These are phyloP conservation scores for Gelatoporia subvermispora DNA, from an alignment of 768 basidiomycete species.

Conservation along the genomic window DNA sequence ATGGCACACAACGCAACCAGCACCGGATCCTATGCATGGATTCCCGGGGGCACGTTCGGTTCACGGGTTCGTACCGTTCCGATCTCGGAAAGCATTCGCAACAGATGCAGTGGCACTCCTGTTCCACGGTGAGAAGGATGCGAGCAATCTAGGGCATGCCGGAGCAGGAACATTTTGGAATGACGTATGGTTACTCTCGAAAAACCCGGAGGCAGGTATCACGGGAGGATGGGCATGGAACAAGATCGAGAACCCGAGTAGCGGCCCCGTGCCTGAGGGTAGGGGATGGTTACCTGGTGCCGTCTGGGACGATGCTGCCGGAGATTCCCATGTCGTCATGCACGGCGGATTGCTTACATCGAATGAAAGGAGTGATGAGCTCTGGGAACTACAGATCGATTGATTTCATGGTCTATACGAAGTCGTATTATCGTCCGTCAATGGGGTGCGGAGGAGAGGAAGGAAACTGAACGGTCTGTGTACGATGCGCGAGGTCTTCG, in stretches of 20 bases:
- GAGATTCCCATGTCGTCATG: constrained; percentile 11
- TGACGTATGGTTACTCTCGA: constrained; percentile 32
- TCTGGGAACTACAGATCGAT: constrained; percentile 35
- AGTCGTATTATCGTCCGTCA: not conserved
- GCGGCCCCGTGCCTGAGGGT: constrained; percentile 20
- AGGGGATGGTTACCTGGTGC: constrained; percentile 42
- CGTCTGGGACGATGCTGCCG: constrained; percentile 16
- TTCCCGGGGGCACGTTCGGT: constrained; percentile 31
- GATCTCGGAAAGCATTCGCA: constrained; percentile 4
- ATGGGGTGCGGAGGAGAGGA: constrained; percentile 13
- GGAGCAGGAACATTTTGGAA: constrained; percentile 37
- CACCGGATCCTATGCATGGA: constrained; percentile 22
- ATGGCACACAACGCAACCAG: constrained; percentile 17
- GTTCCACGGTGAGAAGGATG: constrained; percentile 33
- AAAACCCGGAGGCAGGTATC: constrained; percentile 6
- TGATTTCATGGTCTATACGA: not conserved
- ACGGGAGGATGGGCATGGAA: constrained; percentile 23
- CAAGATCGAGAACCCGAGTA: constrained; percentile 14
- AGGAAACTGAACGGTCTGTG: constrained; percentile 26
- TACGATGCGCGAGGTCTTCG: constrained; percentile 29
- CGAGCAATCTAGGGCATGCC: constrained; percentile 32
- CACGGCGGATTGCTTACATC: constrained; percentile 36
- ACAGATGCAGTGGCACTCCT: constrained; percentile 25
- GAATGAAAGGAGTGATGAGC: constrained; percentile 37
- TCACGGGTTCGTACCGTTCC: constrained; percentile 29